Evolutionary conservation across 2,329 filamentous ascomycete genomes (phyloP), one percentile per base, ranked within the genome.

Genomic region (Botryotinia globosa): DNA sequence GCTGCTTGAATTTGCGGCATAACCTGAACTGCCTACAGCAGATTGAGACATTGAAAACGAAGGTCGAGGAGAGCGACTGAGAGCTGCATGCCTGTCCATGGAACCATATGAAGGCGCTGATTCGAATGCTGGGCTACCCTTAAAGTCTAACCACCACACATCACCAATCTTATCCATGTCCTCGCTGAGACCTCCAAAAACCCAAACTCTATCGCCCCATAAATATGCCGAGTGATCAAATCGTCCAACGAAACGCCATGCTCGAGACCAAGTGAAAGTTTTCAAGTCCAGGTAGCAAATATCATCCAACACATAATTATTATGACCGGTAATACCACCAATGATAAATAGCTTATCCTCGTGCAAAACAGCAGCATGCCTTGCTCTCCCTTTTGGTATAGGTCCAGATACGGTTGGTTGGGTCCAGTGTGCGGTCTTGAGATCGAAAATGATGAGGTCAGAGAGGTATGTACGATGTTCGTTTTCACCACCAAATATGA

Each of bases 151-250:
- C 94, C 96, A 99, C 92, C 94, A 98, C 61, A 99, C 88, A 81
- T 99, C 96, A 74, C 94, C 95, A 74, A 92, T 94, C 79, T 97
- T 95, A 83, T 98, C 94, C 94, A 98, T 97, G 77, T 98, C 94
- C 77, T 96, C 93, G 75, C 94, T 96, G 67, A 99, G 86, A 3
- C 96, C 96, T 56, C 96, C 96, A 82, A 97, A 98, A 10, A 98
- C 94, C 95, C 95, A 99, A 48, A 99, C 91, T 61, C 94, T 90
- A 75, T 96, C 94, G 72, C 92, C 86, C 87, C 94, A 98, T 74
- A 99, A 91, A 86, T 95, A 98, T 69, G 93, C 94, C 25, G 94
- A 94, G 81, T 99, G 96, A 78, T 99, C 96, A 80, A 97, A 99
- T 56, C 96, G 90, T 66, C 93, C 91, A 39, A 98, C 94, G 80